Evolutionary conservation across 2,329 filamentous ascomycete genomes (phyloP), one percentile per base, ranked within the genome.

Genomic region (Acrocalymma vagum): DNA sequence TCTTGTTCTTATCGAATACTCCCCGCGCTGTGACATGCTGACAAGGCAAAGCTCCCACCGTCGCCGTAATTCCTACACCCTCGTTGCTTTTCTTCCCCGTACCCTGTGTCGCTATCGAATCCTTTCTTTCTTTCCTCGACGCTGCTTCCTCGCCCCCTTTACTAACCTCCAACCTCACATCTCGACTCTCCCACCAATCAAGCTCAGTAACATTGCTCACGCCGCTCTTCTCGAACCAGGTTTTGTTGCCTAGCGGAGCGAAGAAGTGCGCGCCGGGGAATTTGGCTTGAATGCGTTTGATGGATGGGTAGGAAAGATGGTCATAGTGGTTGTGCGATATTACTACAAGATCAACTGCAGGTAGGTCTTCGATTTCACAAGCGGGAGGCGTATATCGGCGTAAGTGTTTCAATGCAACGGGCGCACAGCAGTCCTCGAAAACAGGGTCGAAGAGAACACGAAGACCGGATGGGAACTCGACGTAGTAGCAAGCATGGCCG

Each of bases 321-420:
- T 96, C 93, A 68, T 96, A 96, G 72, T 96, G 93, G 58, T 86
- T 91, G 71, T 96, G 92, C 13, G 85, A 90, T 55, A 96, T 95
- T 38, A 94, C 64, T 3, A 78, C 87, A 18, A 85, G 82, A 59
- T 94, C 88, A 28, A 92, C 80, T 41, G 79, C 71, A 7, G 92
- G 92, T 3, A 96, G 80, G 52, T 95, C 90, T 34, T 81, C 78
- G 48, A 95, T 81, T 38, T 85, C 71, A 68, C 91, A 96, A 0
- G 93, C 89, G 42, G 79, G 78, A 15, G 84, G 78, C 0, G 92
- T 95, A 71, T 83, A 96, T 33, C 93, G 80, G 71, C 88, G 88
- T 2, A 92, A 87, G 0, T 84, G 84, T 40, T 88, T 61, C 53
- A 84, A 84, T 24, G 77, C 78, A 54, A 93, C 77, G 0, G 93